Evolutionary conservation across 352 stramenopile species (phyloP), one percentile per base, ranked within the genome.

Genomic region (Phytophthora aleatoria): DNA sequence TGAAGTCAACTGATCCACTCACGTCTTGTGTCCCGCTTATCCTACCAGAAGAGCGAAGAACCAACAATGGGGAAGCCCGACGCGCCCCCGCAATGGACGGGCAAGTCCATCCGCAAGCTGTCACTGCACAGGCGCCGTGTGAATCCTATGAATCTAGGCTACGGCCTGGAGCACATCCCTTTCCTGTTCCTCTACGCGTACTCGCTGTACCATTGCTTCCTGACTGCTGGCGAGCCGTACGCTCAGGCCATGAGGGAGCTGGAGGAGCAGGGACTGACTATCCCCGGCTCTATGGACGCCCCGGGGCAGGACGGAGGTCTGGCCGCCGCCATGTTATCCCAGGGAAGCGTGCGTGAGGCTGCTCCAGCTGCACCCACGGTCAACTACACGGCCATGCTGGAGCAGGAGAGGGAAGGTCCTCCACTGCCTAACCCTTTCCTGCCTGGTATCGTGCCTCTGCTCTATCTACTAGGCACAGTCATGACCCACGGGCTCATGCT

Each of bases 361-460:
- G 36, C 77, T 9, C 4, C n/a, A 16, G 53, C 63, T 7, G 48
- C 26, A 24, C 57, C 77, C 9, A 68, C 64, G 20, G 71, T 89
- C 39, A 91, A 90, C 65, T 80, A 84, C 64, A 91, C 81, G 41
- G 69, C 81, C 33, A 68, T 90, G 31, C 27, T 84, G 58, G 61
- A 80, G 38, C 67, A 77, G 48, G 77, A 90, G 13, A 74, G 87
- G 50, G 81, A 89, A 5, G 83, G 79, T 0, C 82, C 85, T 38
- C 84, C 87, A 30, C 64, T 98, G 49, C 92, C 92, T 1, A 97
- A 96, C 63, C 90, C 90, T 49, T 97, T 96, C 66, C 66, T 98
- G 49, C 92, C 92, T 16, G 89, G 73, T 10, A 97, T 97, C 54
- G 87, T 94, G 57, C 89, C 92, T 5, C 61, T 97, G 53, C 74